A percentile compares a stretch with the other conserved stretches of the same genome.
phyloP scores from a whole-genome alignment of 2,329 filamentous ascomycete genomes.

The Rosellinia necatrix region DNA sequence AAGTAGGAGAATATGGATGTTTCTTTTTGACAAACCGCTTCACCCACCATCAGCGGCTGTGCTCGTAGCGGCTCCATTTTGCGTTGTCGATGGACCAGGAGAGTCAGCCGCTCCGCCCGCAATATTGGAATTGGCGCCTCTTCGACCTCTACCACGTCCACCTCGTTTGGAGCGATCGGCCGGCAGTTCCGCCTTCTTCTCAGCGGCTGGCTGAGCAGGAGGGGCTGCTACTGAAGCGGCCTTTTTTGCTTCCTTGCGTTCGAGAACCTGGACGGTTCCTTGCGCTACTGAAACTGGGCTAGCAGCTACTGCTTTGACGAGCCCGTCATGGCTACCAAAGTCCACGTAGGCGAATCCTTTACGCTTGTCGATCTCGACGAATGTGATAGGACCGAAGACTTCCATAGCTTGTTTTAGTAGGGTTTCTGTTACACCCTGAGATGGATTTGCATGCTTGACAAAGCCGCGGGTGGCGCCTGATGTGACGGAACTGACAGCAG shows the following conservation, averaged over 20 bases:
- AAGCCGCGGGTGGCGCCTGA: conserved; percentile 69
- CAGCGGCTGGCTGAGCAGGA: conserved; percentile 27
- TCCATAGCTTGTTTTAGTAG: conserved; percentile 76
- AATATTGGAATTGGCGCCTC: conserved; percentile 30
- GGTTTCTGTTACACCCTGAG: conserved; percentile 87
- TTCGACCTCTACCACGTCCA: conserved; percentile 39
- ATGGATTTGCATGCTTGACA: conserved; percentile 82
- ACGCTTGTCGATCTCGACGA: conserved; percentile 90
- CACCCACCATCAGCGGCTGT: conserved; percentile 23
- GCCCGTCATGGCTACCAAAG: conserved; percentile 72
- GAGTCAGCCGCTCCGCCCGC: conserved; percentile 16
- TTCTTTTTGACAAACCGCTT: not conserved
- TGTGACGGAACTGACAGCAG: conserved; percentile 38
- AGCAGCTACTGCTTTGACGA: conserved; percentile 79
- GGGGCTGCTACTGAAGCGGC: conserved; percentile 23
- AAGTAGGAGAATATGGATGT: not conserved
- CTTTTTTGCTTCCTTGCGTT: conserved; percentile 68
- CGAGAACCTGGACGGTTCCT: conserved; percentile 83
- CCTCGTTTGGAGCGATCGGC: conserved; percentile 40
- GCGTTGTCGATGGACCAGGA: conserved; percentile 16
- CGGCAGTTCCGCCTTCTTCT: conserved; percentile 33
- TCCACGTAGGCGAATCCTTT: conserved; percentile 95
- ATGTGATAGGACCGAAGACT: conserved; percentile 73
- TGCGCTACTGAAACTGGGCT: conserved; percentile 84
- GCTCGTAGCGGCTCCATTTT: conserved; percentile 15